Base-by-base conservation (phyloP, 768 basidiomycete species). In the Pleurotus platypus region DNA sequence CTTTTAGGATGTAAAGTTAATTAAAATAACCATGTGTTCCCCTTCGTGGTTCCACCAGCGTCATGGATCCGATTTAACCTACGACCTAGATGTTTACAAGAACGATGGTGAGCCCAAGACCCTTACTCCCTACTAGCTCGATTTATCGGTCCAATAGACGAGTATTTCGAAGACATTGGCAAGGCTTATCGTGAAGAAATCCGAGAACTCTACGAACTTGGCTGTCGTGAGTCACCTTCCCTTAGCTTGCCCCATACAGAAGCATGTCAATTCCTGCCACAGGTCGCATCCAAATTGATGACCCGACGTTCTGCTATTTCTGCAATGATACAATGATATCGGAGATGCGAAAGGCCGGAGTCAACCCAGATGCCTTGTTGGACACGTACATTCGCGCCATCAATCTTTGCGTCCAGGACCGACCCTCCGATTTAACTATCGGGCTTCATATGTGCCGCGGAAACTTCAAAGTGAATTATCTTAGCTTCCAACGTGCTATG, bases 21-120 rank as follows among this genome's bases (percentile, higher is more conserved):
- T 90, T 68, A 91, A 92, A 67, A 64, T 90, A 58, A 90, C 85
- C 12, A 73, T 89, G 69, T 85, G 83, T 58, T 82, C 87, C 0
- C 89, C 88, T 2, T 83, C 84, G 37, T 87, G 86, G 85, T 85
- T 82, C 67, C 85, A 87, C 66, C 80, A 87, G 26, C 80, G 83
- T 22, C 85, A 86, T 65, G 87, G 87, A 49, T 76, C 75, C 7
- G 81, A 83, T 59, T 46, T 69, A 46, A 82, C 83, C 5, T 86
- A 84, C 63, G 81, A 81, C 58, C 72, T 77, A 43, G 73, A 77
- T 6, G 79, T 87, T 5, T 89, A 89, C 69, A 72, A 75, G 46
- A 80, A 74, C 63, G 86, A 88, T 64, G 80, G 84, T 81, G 46
- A 56, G 72, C 6, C 16, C 22, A 42, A 8, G n/a, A 12, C 37